Evolutionary conservation across 2,329 filamentous ascomycete genomes (phyloP).

Genomic region (Dactylellina haptotyla): DNA sequence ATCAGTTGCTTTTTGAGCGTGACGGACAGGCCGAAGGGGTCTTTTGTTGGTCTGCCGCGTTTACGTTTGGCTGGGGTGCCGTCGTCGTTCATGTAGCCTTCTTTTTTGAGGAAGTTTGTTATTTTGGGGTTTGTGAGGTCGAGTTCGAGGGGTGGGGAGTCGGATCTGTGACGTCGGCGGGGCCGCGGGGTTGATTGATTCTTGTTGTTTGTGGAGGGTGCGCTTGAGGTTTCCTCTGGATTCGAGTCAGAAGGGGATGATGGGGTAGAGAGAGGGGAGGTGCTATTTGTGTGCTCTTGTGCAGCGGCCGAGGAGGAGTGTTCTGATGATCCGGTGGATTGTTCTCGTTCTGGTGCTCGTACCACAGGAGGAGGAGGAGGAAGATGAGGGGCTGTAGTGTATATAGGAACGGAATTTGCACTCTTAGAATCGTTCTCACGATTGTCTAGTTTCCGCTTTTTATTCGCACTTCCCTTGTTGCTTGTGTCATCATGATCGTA

Average conservation of each 20-base stretch:
- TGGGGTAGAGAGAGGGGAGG: too few relatives aligned
- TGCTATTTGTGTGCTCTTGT: too few relatives aligned
- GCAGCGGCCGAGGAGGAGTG: too few relatives aligned
- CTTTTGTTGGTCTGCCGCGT: constrained; percentile 43
- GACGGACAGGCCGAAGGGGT: constrained; percentile 48
- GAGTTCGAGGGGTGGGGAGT: constrained; percentile 35
- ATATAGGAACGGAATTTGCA: too few relatives aligned
- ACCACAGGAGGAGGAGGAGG: too few relatives aligned
- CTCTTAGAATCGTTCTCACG: not conserved
- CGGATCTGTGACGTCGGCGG: not conserved
- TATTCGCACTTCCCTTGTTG: not conserved
- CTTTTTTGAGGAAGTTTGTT: constrained; percentile 31
- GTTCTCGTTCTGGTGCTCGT: too few relatives aligned
- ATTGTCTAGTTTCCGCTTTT: not conserved
- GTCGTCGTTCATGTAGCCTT: constrained; percentile 52
- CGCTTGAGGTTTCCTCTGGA: not conserved
- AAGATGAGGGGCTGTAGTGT: too few relatives aligned
- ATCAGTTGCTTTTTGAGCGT: constrained; percentile 47
- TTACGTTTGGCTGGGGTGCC: constrained; percentile 42
- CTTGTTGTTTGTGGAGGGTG: not conserved
- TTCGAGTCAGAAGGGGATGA: too few relatives aligned
- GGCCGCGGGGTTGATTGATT: not conserved
- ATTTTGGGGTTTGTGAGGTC: constrained; percentile 47
- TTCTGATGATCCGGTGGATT: too few relatives aligned
- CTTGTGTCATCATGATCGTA: constrained; percentile 1